Evolutionary conservation across 2,329 filamentous ascomycete species (phyloP), one percentile per base, ranked within the genome.

Genomic region (Penicillium sclerotiorum): DNA sequence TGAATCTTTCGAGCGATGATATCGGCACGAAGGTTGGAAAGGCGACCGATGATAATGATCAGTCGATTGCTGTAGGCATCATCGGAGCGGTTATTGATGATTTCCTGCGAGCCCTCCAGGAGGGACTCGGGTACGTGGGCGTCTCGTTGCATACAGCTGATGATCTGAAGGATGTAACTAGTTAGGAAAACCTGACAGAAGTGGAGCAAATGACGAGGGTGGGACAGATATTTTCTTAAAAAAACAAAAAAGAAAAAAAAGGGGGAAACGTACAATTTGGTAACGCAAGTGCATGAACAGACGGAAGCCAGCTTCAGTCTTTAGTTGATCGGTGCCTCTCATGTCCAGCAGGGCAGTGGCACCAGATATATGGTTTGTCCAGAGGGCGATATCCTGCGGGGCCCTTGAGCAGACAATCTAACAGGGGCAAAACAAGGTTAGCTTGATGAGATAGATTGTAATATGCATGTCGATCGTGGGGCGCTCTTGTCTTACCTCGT

Each of bases 281-380:
- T 78, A 83, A 49, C 80, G 77, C 28, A 85, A 66, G 53, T 84
- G 80, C 12, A 83, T 57, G 45, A 84, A 76, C 5, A 78, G 76
- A 27, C 77, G 73, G 52, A 82, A 73, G 4, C 80, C 78, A 40
- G 76, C 72, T 18, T 74, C 66, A 40, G 60, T 64, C 47, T 71
- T 65, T 25, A 75, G 57, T 42, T 73, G 69, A n/a, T 69, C 57
- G 4, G 57, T 46, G 8, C 71, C 72, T n/a, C 72, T 64, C 33
- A 74, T 44, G 49, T 77, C 76, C 15, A 85, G 69, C n/a, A 87
- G 66, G 9, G 83, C 81, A 37, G 80, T 75, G 2, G 82, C 83
- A 1, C 84, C 84, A 58, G 79, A 74, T 38, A 85, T 77, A 62
- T 87, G 84, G 5, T 78, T 78, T 45, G 77, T 78, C 54, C 82